Base-by-base conservation (phyloP, 148 eudicot species). In the Fagopyrum tataricum region DNA sequence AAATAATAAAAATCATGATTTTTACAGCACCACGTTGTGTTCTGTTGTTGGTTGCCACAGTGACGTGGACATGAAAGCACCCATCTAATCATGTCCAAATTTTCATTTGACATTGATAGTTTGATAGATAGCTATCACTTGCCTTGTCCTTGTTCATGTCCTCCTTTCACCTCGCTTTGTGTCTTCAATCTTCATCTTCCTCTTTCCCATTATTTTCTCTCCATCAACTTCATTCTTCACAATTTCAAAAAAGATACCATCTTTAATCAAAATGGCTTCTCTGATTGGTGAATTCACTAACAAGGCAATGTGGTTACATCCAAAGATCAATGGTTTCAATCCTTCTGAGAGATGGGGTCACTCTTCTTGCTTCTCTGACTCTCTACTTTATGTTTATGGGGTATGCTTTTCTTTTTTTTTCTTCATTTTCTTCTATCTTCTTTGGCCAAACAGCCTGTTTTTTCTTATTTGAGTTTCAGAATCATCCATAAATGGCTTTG, bases 261-360 rank as follows among this genome's bases (percentile, higher is more conserved):
- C 39, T 17, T 6, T 7, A 31, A 1, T 31, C 13, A 61, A 13
- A 48, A 84, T 87, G 91, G 91, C 83, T 23, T 93, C 93, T 76
- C 67, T 83, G 21, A 87, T 85, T 40, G 78, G 67, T 76, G 88
- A 76, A 61, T 81, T 51, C 47, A 73, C 80, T 49, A 87, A 81
- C 64, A 87, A 86, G 74, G 85, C 90, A 87, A 92, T 84, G 96
- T 93, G 96, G 98, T 55, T 89, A n/a, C 86, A 82, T 74, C 98
- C 98, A 67, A 89, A 86, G 77, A 62, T 86, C 18, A 72, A 78
- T 76, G 91, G 89, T 64, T 79, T 79, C 75, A 81, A 79, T 71
- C 98, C 96, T 72, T 81, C 96, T 81, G 92, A 90, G 78, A 89
- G 98, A 90, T 93, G 98, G 98, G 98, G 98, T 47, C 98, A 93